These are phyloP conservation scores for Rhodotorula babjevae DNA, from an alignment of 768 basidiomycete species.

Conservation along the genomic window DNA sequence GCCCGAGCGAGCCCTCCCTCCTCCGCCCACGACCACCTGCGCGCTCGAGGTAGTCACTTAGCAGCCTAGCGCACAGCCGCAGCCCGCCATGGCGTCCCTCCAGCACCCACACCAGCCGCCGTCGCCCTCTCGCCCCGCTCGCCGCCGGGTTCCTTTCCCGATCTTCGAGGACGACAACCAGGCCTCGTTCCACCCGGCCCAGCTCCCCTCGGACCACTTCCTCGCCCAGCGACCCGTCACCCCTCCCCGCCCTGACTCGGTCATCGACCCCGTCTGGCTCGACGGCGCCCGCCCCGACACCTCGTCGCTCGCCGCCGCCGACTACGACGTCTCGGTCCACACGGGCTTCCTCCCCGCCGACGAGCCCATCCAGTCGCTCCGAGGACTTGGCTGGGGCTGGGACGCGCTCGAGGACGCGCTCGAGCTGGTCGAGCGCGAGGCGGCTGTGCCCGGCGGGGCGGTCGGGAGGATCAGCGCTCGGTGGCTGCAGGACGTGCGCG, in stretches of 20 bases:
- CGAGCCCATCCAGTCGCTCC: conserved; percentile 67
- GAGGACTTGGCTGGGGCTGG: conserved; percentile 50
- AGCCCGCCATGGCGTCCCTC: not conserved
- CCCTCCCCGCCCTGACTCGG: conserved; percentile 11
- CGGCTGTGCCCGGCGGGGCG: conserved; percentile 53
- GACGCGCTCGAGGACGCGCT: conserved; percentile 44
- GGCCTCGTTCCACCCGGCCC: no score
- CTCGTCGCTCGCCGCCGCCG: conserved; percentile 69
- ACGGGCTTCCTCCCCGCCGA: conserved; percentile 90
- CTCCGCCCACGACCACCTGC: not conserved
- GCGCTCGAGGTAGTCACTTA: not conserved
- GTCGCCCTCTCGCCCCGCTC: not conserved
- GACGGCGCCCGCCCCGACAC: conserved; percentile 49
- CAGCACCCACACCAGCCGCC: not conserved
- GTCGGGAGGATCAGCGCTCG: conserved; percentile 57
- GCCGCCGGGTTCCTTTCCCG: conserved; percentile 1
- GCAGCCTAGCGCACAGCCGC: no score
- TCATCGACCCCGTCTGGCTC: conserved; percentile 3
- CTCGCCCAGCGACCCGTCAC: conserved; percentile 36
- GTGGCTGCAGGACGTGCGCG: conserved; percentile 64
- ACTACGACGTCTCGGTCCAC: conserved; percentile 85
- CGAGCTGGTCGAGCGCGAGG: conserved; percentile 53
- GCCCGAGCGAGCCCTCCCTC: not conserved
- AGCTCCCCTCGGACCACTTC: conserved; percentile 41
- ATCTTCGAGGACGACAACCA: not conserved